These are phyloP conservation scores for Yarrowia divulgata DNA, from an alignment of 805 yeast genomes.

Conservation along the genomic window DNA sequence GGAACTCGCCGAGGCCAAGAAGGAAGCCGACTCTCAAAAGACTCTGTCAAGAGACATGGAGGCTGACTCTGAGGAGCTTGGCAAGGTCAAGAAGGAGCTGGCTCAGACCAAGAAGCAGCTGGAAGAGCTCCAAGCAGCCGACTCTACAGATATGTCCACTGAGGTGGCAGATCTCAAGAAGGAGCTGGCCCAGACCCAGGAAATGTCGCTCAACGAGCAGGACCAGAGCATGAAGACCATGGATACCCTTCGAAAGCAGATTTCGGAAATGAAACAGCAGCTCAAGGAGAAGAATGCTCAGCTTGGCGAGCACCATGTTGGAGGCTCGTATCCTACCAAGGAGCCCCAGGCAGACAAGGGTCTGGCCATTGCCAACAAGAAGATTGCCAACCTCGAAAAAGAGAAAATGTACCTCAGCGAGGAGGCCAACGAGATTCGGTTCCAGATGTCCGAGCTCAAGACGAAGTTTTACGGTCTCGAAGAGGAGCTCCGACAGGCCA, in stretches of 20 bases:
- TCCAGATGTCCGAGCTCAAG: conserved; percentile 38
- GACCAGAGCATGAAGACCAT: conserved; percentile 42
- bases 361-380: conserved; percentile 25
- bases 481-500: conserved; percentile 34
- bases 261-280: conserved; percentile 44
- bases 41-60: background rate
- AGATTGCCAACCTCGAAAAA: conserved; percentile 45
- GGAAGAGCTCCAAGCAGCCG: conserved; percentile 3
- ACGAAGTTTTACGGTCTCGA: conserved; percentile 30
- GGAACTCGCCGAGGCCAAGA: background rate
- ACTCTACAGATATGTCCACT: conserved; percentile 41
- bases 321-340: conserved; percentile 12
- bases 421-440: conserved; percentile 45
- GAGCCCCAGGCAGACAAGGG: conserved; percentile 15
- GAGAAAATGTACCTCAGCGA: conserved; percentile 45
- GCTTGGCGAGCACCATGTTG: conserved; percentile 31
- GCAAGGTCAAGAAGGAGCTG: conserved; percentile 7
- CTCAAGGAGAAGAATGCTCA: conserved; percentile 41
- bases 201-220: conserved; percentile 42
- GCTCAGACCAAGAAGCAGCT: conserved; percentile 12
- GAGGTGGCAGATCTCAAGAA: conserved; percentile 41
- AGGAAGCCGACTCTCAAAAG: background rate
- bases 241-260: conserved; percentile 43
- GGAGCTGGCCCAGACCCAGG: conserved; percentile 28
- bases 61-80: conserved; percentile 18